Evolutionary conservation across 805 yeast species (phyloP), one percentile per base, ranked within the genome.

Genomic region (Ogataea paradorogensis): DNA sequence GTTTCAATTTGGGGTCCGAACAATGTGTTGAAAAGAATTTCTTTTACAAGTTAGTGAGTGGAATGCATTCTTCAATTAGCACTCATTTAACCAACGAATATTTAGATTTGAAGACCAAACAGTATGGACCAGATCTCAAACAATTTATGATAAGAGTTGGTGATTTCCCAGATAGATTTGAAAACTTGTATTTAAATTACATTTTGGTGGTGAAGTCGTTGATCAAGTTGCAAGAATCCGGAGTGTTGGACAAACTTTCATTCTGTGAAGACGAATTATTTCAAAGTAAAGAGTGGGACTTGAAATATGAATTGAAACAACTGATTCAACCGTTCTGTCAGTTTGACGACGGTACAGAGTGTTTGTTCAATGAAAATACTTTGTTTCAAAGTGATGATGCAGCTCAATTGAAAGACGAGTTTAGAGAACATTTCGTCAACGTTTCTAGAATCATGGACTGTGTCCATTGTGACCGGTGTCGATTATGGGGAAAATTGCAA

Each of bases 401-500:
- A 1, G 74, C 71, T 29, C 71, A 73, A 26, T 71, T 91, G 42
- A 93, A 93, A 55, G 82, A 82, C 47, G 98, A 93, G 53, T 90
- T 93, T 67, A 76, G 91, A 46, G 64, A 75, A 27, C 82, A 95
- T 37, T 95, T 93, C 62, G 82, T 80, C 56, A 93, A 93, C 59
- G 95, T 93, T 16, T 82, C 95, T 15, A 82, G 86, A 35, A 79
- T 93, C 30, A 93, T 93, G 97, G 96, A 91, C 62, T 93, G 99
- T 67, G 98, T 93, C 28, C 97, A 96, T 27, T 93, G 99, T 69
- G 99, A 93, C 60, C 74, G 97, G 58, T 93, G 99, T 63, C 77
- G 97, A 55, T 70, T 93, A 64, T 93, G 99, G 99, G 99, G 99
- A 8, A 93, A 93, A 63, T 77, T 93, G 22, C 99, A 93, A 67